A percentile compares a stretch with the other conserved stretches of the same genome.
These are phyloP conservation scores for Geotrichum aggregatum DNA, from an alignment of 1,139 yeast species.

Conservation along the genomic window DNA sequence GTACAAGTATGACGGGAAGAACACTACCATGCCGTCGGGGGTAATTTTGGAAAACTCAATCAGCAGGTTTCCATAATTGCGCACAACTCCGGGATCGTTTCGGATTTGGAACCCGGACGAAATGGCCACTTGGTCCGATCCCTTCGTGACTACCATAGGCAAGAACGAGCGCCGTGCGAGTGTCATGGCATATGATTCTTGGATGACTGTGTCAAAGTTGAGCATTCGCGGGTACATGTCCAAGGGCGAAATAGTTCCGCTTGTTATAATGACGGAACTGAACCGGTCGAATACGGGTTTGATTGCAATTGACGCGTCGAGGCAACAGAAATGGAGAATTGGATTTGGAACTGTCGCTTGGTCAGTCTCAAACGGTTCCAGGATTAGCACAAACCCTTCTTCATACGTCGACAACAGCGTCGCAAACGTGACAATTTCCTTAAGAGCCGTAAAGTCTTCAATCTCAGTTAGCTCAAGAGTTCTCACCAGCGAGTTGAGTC, in stretches of 20 bases:
- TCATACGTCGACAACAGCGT: constrained; percentile 94
- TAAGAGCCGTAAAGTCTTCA: constrained; percentile 87
- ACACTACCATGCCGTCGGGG: constrained; percentile 97
- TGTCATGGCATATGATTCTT: constrained; percentile 94
- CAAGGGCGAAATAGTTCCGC: constrained; percentile 96
- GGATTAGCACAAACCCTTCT: constrained; percentile 80
- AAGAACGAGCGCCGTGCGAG: constrained; percentile 85
- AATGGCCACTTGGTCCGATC: constrained; percentile 95
- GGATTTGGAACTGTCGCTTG: constrained; percentile 98
- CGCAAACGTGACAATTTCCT: constrained; percentile 95
- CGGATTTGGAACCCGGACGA: constrained; percentile 94
- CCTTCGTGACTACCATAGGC: constrained; percentile 94
- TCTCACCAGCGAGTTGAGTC: constrained; percentile 79
- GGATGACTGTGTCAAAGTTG: constrained; percentile 88
- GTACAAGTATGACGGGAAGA: constrained; percentile 92
- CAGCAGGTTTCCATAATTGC: constrained; percentile 89
- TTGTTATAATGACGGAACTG: constrained; percentile 89
- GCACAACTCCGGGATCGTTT: constrained; percentile 94
- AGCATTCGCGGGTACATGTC: constrained; percentile 99
- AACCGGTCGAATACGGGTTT: constrained; percentile 94
- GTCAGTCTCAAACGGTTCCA: constrained; percentile 95
- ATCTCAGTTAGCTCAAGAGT: constrained; percentile 83
- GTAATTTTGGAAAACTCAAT: constrained; percentile 92
- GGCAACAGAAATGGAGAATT: constrained; percentile 85
- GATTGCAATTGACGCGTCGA: constrained; percentile 96